Percentiles rank a stretch among this genome's conserved stretches.
Conservation (phyloP, 2,329 filamentous ascomycete genomes). For the Penicillium sp. region DNA sequence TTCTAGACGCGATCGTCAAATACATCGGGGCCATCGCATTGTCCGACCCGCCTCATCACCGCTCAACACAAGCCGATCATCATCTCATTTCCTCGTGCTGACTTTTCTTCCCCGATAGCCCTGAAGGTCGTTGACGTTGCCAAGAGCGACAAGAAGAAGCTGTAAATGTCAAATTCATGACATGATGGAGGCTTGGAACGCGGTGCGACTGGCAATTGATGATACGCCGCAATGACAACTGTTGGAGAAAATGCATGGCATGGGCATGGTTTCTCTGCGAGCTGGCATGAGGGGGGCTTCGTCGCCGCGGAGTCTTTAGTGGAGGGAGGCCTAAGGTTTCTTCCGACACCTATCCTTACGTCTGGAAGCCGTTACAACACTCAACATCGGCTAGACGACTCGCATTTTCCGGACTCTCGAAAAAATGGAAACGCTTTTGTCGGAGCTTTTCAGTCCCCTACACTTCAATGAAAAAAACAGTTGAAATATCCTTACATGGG, state of each 20-base stretch:
- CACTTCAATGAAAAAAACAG: slow-evolving; percentile 36
- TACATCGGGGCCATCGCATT: too few relatives aligned
- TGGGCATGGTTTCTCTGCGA: slow-evolving; percentile 26
- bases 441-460: slow-evolving; percentile 28
- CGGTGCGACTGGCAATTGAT: slow-evolving; percentile 22
- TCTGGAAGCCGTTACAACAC: slow-evolving; percentile 20
- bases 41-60: too few relatives aligned
- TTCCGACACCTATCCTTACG: slow-evolving; percentile 22
- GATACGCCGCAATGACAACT: slow-evolving; percentile 22
- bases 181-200: slow-evolving; percentile 24
- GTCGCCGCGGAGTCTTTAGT: slow-evolving; percentile 7
- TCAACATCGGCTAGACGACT: slow-evolving; percentile 24
- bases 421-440: slow-evolving; percentile 21
- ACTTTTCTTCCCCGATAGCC: slow-evolving; percentile 24
- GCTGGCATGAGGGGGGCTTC: slow-evolving; percentile 25
- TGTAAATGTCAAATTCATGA: slow-evolving; percentile 32
- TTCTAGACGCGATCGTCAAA: too few relatives aligned
- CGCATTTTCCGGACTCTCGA: slow-evolving; percentile 27
- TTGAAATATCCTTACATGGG: slow-evolving; percentile 28
- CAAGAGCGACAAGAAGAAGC: slow-evolving; percentile 43
- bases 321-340: neutral
- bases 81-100: neutral
- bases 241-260: slow-evolving; percentile 22
- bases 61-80: too few relatives aligned
- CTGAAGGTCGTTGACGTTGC: slow-evolving; percentile 43